Percentiles rank a stretch among this genome's conserved stretches.
Evolutionary conservation across 306 rosid genomes (phyloP).

Genomic region (Prunus campanulata): DNA sequence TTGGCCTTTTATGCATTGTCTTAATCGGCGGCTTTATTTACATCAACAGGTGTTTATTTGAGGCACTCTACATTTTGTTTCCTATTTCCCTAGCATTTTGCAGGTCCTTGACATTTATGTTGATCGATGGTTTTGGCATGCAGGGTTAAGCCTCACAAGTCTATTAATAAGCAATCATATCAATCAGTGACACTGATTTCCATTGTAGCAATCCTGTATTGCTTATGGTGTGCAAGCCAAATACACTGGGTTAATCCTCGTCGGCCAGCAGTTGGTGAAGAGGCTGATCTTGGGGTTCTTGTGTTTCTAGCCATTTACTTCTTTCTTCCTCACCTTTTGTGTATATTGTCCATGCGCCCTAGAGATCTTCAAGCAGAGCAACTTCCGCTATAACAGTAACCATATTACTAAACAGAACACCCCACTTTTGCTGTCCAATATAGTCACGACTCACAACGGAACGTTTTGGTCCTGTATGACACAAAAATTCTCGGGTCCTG

Average conservation of each 20-base stretch:
- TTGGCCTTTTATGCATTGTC: slow-evolving; percentile 51
- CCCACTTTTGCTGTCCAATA: not conserved
- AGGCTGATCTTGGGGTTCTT: slow-evolving; percentile 89
- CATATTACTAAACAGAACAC: not conserved
- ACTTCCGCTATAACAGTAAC: slow-evolving; percentile 45
- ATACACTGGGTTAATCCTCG: slow-evolving; percentile 65
- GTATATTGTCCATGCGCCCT: slow-evolving; percentile 59
- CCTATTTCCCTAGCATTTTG: not conserved
- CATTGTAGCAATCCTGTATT: slow-evolving; percentile 54
- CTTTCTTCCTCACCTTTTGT: slow-evolving; percentile 63
- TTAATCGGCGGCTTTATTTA: slow-evolving; percentile 65
- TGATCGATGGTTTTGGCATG: slow-evolving; percentile 19
- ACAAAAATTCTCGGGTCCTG: not conserved
- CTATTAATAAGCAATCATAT: slow-evolving; percentile 43
- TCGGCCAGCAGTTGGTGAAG: slow-evolving; percentile 84
- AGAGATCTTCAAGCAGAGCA: slow-evolving; percentile 45
- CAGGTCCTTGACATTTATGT: slow-evolving; percentile 19
- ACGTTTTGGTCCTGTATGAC: too few species aligned
- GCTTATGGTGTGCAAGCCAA: slow-evolving; percentile 79
- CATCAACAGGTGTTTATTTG: slow-evolving; percentile 61
- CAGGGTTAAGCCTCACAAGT: slow-evolving; percentile 55
- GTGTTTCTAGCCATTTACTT: slow-evolving; percentile 59
- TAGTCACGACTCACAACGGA: too few species aligned
- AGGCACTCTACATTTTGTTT: not conserved
- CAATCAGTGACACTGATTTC: slow-evolving; percentile 54